phyloP scores from a whole-genome alignment of 129 eudicot species.

The Solidago caesia region DNA sequence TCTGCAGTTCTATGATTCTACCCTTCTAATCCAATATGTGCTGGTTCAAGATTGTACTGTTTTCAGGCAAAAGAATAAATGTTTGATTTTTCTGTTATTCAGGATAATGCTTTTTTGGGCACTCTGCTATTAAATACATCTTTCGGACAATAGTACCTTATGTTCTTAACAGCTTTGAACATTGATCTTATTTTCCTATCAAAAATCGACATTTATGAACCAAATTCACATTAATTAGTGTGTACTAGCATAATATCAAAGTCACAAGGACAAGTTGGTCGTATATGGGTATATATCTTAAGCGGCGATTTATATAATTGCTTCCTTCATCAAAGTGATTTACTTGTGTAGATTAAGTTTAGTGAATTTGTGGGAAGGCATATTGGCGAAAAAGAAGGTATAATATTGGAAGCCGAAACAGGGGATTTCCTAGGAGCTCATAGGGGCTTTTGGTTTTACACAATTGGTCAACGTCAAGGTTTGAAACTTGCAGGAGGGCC shows the following conservation, averaged over 20 bases:
- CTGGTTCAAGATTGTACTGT: background rate
- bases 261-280: background rate
- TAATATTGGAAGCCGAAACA: constrained; percentile 92
- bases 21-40: background rate
- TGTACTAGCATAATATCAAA: background rate
- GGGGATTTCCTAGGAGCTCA: constrained; percentile 87
- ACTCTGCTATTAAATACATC: background rate
- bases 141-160: background rate
- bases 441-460: constrained; percentile 92
- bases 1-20: background rate
- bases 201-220: constrained; percentile 1
- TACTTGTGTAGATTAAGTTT: constrained; percentile 65
- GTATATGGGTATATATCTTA: background rate
- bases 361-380: constrained; percentile 95
- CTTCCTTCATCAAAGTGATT: constrained; percentile 7
- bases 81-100: background rate
- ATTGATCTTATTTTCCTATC: background rate
- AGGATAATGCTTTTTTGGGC: background rate
- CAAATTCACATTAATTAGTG: background rate
- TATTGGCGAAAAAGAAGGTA: constrained; percentile 89
- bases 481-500: constrained; percentile 95
- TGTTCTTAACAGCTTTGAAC: background rate
- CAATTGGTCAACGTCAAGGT: constrained; percentile 98
- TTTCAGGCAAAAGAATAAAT: background rate
- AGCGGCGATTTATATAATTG: constrained; percentile 5